These are phyloP conservation scores for Yamadazyma ubonensis DNA, from an alignment of 805 yeast genomes.

Conservation along the genomic window DNA sequence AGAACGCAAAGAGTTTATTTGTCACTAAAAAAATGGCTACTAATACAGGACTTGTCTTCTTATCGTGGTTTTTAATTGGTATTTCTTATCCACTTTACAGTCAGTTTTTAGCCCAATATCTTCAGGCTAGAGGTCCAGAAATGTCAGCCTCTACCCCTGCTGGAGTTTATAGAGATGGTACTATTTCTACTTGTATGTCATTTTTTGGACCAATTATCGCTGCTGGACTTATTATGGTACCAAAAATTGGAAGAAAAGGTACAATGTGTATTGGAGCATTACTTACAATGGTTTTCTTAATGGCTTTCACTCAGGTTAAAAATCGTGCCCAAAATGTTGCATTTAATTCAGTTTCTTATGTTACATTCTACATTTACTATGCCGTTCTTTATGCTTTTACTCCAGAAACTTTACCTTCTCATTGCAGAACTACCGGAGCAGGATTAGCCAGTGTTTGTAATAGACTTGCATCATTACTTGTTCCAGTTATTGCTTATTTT, in stretches of 20 bases:
- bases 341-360: slow-evolving; percentile 53
- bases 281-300: slow-evolving; percentile 53
- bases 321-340: slow-evolving; percentile 42
- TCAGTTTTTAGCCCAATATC: slow-evolving; percentile 51
- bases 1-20: slow-evolving; percentile 32
- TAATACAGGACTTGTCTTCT: slow-evolving; percentile 37
- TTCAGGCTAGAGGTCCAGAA: slow-evolving; percentile 50
- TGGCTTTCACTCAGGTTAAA: slow-evolving; percentile 60
- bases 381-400: slow-evolving; percentile 36
- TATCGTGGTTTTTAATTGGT: slow-evolving; percentile 59
- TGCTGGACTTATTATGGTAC: slow-evolving; percentile 22
- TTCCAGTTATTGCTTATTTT: slow-evolving; percentile 39
- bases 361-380: slow-evolving; percentile 36
- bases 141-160: slow-evolving; percentile 30
- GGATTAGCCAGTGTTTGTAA: slow-evolving; percentile 35
- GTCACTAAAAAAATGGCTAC: slow-evolving; percentile 34
- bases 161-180: slow-evolving; percentile 27
- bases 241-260: slow-evolving; percentile 54
- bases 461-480: slow-evolving; percentile 33
- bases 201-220: slow-evolving; percentile 32
- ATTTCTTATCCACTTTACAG: slow-evolving; percentile 53
- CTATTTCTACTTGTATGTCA: slow-evolving; percentile 27
- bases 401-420: slow-evolving; percentile 37
- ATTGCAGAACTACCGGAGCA: slow-evolving; percentile 37
- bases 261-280: slow-evolving; percentile 54